A percentile compares a stretch with the other conserved stretches of the same genome.
These are phyloP conservation scores for Cadophora sp. DNA, from an alignment of 2,329 filamentous ascomycete species.

Conservation along the genomic window DNA sequence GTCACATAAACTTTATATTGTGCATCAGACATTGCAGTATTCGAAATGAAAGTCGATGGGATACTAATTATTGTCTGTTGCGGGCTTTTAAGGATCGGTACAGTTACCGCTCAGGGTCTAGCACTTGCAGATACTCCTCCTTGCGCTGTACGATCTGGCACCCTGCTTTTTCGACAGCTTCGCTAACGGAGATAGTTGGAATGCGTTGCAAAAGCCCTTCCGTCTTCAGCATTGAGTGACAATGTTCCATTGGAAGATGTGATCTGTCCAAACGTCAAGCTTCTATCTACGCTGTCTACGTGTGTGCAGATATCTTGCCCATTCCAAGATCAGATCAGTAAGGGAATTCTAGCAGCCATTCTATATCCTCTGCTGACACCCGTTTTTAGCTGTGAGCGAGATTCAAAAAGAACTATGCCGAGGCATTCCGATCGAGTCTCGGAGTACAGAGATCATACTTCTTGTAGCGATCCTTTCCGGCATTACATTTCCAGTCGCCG, in stretches of 20 bases:
- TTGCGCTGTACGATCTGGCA: not conserved
- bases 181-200: not conserved
- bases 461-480: not conserved
- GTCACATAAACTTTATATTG: not conserved
- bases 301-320: slow-evolving; percentile 10
- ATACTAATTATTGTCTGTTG: not conserved
- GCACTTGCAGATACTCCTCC: slow-evolving; percentile 7
- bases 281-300: not conserved
- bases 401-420: not conserved
- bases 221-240: not conserved
- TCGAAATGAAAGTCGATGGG: not conserved
- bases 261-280: slow-evolving; percentile 1
- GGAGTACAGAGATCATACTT: slow-evolving; percentile 6
- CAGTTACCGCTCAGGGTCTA: not conserved
- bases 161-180: not conserved
- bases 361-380: not conserved
- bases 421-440: not conserved
- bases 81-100: not conserved
- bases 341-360: not conserved
- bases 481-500: slow-evolving; percentile 6
- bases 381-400: not conserved
- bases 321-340: slow-evolving; percentile 7
- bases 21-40: not conserved
- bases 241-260: not conserved
- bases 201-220: not conserved